phyloP scores from a whole-genome alignment of 2,329 filamentous ascomycete species.

The Xylaria sp. region DNA sequence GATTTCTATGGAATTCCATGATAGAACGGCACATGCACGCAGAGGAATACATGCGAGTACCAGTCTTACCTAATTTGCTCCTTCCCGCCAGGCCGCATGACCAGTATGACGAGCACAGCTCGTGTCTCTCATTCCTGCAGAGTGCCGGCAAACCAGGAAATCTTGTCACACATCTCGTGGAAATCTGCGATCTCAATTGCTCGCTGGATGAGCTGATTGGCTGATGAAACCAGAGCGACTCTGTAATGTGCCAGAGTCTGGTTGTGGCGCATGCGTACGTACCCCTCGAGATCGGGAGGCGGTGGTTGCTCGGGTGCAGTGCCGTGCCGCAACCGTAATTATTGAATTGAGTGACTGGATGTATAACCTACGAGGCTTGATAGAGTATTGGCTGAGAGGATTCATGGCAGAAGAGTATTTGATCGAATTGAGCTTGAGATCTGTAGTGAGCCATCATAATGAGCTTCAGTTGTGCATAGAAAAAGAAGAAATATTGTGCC shows the following conservation, averaged over 20 bases:
- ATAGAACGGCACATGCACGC: neutral
- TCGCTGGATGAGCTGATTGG: constrained; percentile 11
- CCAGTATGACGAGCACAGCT: constrained; percentile 18
- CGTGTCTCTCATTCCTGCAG: constrained; percentile 38
- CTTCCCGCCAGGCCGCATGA: constrained; percentile 10
- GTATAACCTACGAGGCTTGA: neutral
- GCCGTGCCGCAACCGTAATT: neutral
- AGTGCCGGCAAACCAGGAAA: constrained; percentile 27
- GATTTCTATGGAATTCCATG: neutral
- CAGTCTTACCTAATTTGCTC: neutral
- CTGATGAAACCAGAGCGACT: neutral
- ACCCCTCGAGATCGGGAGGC: constrained; percentile 1
- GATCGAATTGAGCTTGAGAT: too few relatives aligned
- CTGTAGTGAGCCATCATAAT: too few relatives aligned
- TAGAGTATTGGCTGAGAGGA: neutral
- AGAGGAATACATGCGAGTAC: too few relatives aligned
- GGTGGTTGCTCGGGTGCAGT: neutral
- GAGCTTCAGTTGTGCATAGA: neutral
- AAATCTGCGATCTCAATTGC: constrained; percentile 19
- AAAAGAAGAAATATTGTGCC: neutral
- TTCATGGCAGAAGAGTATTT: too few relatives aligned
- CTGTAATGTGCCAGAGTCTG: neutral
- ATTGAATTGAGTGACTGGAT: neutral
- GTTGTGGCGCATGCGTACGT: constrained; percentile 1
- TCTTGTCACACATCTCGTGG: constrained; percentile 22